These are phyloP conservation scores for Claviceps pazoutovae DNA, from an alignment of 2,329 filamentous ascomycete genomes.

Conservation along the genomic window DNA sequence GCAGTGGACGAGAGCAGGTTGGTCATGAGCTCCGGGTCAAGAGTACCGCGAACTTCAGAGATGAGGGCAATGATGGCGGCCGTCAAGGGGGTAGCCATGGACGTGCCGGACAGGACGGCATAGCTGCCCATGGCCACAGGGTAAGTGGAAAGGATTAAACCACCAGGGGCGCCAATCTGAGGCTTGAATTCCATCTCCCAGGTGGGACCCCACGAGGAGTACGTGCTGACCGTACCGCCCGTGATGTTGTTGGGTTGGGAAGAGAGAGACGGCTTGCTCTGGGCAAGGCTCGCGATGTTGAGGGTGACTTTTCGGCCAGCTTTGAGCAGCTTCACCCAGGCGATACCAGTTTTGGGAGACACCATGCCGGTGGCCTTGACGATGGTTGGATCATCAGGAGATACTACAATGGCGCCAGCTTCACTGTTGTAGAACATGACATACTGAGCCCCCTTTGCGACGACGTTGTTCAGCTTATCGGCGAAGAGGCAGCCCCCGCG, in stretches of 20 bases:
- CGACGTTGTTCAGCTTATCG: neutral
- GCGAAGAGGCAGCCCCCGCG: constrained; percentile 13
- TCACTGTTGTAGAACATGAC: constrained; percentile 47
- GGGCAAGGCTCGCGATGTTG: neutral
- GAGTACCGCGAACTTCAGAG: constrained; percentile 32
- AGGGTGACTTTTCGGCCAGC: constrained; percentile 21
- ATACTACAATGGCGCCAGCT: constrained; percentile 13
- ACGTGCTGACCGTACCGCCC: constrained; percentile 36
- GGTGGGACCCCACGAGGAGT: constrained; percentile 45
- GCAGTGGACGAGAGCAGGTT: constrained; percentile 34
- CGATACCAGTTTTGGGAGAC: constrained; percentile 28
- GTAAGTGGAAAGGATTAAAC: constrained; percentile 43
- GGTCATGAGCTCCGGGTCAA: constrained; percentile 34
- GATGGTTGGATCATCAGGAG: constrained; percentile 14
- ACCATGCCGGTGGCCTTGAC: constrained; percentile 15
- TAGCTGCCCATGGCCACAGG: constrained; percentile 32
- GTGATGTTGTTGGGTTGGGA: constrained; percentile 14
- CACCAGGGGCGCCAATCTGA: constrained; percentile 38
- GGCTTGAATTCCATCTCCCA: constrained; percentile 44
- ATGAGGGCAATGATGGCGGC: constrained; percentile 41
- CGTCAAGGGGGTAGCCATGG: constrained; percentile 43
- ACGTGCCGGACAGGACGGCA: constrained; percentile 40
- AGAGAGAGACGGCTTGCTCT: neutral
- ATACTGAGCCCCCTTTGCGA: constrained; percentile 39
- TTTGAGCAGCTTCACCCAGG: constrained; percentile 26